phyloP scores from a whole-genome alignment of 2,329 filamentous ascomycete genomes.

The Botrytis cinerea region DNA sequence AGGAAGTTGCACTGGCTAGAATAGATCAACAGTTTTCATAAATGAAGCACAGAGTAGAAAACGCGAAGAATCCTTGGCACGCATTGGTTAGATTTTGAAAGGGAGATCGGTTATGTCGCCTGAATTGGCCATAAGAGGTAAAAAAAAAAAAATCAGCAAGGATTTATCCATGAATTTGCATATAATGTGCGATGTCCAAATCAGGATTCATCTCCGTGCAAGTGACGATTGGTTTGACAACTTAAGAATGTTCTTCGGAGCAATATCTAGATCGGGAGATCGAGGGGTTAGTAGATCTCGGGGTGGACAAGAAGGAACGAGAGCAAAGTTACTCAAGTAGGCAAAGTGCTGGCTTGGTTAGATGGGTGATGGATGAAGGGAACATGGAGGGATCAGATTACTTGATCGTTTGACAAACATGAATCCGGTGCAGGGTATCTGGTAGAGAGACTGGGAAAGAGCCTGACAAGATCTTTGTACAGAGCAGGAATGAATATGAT shows the following conservation, averaged over 20 bases:
- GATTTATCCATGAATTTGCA: neutral
- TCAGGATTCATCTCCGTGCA: neutral
- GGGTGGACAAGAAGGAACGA: slow-evolving; percentile 2
- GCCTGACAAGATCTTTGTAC: neutral
- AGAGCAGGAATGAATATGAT: neutral
- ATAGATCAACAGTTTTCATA: neutral
- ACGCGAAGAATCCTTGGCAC: slow-evolving; percentile 16
- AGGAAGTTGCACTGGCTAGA: neutral
- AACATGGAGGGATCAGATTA: neutral
- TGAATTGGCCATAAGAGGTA: slow-evolving; percentile 7
- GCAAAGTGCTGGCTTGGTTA: neutral
- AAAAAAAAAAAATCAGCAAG: neutral
- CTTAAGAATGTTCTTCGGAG: neutral
- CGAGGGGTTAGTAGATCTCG: neutral
- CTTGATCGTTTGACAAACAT: neutral
- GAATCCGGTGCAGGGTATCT: neutral
- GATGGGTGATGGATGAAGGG: neutral
- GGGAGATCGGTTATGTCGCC: slow-evolving; percentile 2
- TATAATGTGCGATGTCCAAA: neutral
- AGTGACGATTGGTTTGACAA: slow-evolving; percentile 7
- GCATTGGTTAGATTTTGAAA: neutral
- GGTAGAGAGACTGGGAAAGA: neutral
- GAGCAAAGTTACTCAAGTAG: neutral
- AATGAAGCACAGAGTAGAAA: slow-evolving; percentile 7
- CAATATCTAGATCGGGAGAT: neutral